Percentiles rank a stretch among this genome's conserved stretches.
phyloP scores from a whole-genome alignment of 2,329 filamentous ascomycete species.

The Alternaria postmessia region DNA sequence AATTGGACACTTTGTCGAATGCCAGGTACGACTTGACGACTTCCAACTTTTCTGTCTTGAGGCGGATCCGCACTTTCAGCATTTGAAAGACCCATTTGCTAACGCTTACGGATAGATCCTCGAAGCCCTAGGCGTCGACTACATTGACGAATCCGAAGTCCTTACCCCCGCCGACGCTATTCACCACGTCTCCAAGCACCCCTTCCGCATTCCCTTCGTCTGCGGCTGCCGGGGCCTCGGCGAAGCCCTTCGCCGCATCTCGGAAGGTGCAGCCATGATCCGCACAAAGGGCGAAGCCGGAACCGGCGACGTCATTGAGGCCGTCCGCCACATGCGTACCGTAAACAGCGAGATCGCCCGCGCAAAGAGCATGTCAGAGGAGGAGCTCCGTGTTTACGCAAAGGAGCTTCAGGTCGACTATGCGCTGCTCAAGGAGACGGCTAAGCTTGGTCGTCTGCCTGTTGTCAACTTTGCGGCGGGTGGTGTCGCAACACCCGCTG shows the following conservation, averaged over 20 bases:
- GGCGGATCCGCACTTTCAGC: neutral
- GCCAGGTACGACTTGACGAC: constrained; percentile 65
- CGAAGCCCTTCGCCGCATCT: constrained; percentile 88
- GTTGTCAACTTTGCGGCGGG: constrained; percentile 98
- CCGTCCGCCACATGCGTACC: constrained; percentile 93
- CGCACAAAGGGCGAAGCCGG: constrained; percentile 98
- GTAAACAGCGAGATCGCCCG: constrained; percentile 82
- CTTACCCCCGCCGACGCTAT: constrained; percentile 91
- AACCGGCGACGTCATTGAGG: constrained; percentile 96
- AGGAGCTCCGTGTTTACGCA: constrained; percentile 79
- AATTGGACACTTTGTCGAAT: constrained; percentile 98
- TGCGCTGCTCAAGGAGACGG: constrained; percentile 83
- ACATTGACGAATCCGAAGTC: constrained; percentile 98
- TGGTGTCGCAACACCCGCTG: constrained; percentile 98
- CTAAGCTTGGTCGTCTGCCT: constrained; percentile 84
- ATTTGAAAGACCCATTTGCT: neutral
- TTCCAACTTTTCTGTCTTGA: neutral
- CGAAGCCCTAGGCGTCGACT: constrained; percentile 92
- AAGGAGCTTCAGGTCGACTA: constrained; percentile 82
- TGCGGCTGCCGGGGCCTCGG: constrained; percentile 95
- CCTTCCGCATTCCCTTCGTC: constrained; percentile 87
- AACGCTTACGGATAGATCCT: constrained; percentile 70
- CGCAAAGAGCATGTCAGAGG: constrained; percentile 71
- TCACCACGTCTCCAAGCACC: constrained; percentile 89
- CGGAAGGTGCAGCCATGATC: constrained; percentile 97